phyloP scores from a whole-genome alignment of 352 stramenopile species.

The Phytophthora constricta region DNA sequence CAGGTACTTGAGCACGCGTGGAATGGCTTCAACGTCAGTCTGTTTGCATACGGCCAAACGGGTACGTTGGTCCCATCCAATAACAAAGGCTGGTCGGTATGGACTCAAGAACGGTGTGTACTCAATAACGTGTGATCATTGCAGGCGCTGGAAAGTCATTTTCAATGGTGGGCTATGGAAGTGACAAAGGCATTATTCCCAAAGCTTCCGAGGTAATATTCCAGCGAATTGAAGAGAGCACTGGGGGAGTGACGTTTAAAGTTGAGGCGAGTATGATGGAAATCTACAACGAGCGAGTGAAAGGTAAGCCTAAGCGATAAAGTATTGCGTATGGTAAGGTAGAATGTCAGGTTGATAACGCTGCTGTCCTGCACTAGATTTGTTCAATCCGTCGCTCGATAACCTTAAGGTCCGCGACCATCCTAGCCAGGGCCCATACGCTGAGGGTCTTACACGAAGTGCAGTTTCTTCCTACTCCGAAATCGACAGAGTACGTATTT shows the following conservation, averaged over 20 bases:
- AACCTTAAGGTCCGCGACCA: conserved; percentile 92
- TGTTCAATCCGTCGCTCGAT: conserved; percentile 85
- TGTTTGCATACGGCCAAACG: conserved; percentile 91
- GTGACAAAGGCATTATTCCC: conserved; percentile 85
- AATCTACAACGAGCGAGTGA: conserved; percentile 91
- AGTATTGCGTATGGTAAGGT: neutral
- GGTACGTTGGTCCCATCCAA: no score
- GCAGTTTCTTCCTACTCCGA: conserved; percentile 85
- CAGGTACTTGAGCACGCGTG: conserved; percentile 89
- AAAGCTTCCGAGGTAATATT: conserved; percentile 87
- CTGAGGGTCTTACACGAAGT: conserved; percentile 78
- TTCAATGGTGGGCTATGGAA: conserved; percentile 88
- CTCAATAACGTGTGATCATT: no score
- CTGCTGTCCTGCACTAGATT: conserved; percentile 38
- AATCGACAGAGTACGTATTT: conserved; percentile 63
- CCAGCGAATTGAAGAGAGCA: conserved; percentile 67
- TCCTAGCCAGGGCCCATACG: conserved; percentile 84
- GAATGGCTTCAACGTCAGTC: conserved; percentile 91
- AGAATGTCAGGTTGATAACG: conserved; percentile 3
- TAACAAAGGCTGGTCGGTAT: no score
- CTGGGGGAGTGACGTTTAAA: conserved; percentile 67
- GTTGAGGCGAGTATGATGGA: conserved; percentile 92
- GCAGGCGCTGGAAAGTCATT: conserved; percentile 84
- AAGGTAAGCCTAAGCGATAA: conserved; percentile 47
- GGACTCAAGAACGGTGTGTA: neutral